A percentile compares a stretch with the other conserved stretches of the same genome.
Conservation (phyloP, 306 rosid species). For the Vachellia collinsii region DNA sequence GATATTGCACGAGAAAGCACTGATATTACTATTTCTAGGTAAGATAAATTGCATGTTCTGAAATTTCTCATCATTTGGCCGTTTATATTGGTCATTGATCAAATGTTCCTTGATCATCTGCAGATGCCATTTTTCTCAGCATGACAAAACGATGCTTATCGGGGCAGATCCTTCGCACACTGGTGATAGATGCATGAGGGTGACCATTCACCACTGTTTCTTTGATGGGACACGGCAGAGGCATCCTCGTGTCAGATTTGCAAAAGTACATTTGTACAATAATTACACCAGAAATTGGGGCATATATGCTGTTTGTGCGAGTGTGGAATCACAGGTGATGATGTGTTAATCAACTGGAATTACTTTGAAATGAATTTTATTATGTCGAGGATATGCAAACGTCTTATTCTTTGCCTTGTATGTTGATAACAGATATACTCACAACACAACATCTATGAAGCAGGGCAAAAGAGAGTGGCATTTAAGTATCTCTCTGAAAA, state of each 20-base stretch:
- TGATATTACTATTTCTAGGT: constrained; percentile 88
- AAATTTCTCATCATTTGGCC: background rate
- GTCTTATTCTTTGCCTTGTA: constrained; percentile 19
- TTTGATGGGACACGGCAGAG: constrained; percentile 91
- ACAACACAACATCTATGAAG: constrained; percentile 91
- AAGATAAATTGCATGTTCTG: constrained; percentile 11
- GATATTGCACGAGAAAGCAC: constrained; percentile 92
- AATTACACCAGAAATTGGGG: constrained; percentile 96
- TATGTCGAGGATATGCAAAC: constrained; percentile 6
- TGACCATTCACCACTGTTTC: constrained; percentile 96
- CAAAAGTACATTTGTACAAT: constrained; percentile 85
- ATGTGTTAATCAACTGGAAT: constrained; percentile 21
- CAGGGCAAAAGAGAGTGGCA: constrained; percentile 89
- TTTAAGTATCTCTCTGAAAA: constrained; percentile 83
- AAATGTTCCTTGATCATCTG: constrained; percentile 25
- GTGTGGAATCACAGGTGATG: constrained; percentile 90
- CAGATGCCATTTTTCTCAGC: constrained; percentile 89
- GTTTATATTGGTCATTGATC: constrained; percentile 14
- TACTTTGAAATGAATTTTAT: constrained; percentile 7
- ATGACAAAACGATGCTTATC: constrained; percentile 90
- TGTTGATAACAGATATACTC: constrained; percentile 71
- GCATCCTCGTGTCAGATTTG: constrained; percentile 93
- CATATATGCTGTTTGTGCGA: constrained; percentile 96
- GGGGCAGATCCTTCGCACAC: constrained; percentile 85
- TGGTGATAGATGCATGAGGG: constrained; percentile 79